A percentile compares a stretch with the other conserved stretches of the same genome.
Conservation (phyloP, 371 early-diverging fungal species). For the Conidiobolus incongruus region DNA sequence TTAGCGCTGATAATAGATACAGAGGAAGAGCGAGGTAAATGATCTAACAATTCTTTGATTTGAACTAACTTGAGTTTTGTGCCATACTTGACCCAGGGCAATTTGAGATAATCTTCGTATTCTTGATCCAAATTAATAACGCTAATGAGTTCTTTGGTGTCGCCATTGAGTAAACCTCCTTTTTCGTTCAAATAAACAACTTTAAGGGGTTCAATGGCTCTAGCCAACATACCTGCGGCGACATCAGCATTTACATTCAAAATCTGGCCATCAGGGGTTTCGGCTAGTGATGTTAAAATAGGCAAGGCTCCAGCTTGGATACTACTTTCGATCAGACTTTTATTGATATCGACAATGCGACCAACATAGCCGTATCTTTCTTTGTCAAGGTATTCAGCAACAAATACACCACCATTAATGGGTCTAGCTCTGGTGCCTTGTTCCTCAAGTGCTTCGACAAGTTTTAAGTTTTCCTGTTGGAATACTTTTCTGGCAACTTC, state of each 20-base stretch:
- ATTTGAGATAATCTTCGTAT: constrained; percentile 39
- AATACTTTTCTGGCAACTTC: constrained; percentile 81
- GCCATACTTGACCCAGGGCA: constrained; percentile 91
- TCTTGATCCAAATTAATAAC: constrained; percentile 91
- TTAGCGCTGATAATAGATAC: constrained; percentile 92
- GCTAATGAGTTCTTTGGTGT: constrained; percentile 78
- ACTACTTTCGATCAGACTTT: constrained; percentile 69
- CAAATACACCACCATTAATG: constrained; percentile 82
- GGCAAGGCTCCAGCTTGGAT: constrained; percentile 86
- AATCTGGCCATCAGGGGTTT: constrained; percentile 86
- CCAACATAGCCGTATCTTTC: constrained; percentile 86
- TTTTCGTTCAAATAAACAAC: constrained; percentile 90
- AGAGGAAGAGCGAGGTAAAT: constrained; percentile 81
- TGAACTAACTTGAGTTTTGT: constrained; percentile 87
- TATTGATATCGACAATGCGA: constrained; percentile 68
- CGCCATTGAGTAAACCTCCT: constrained; percentile 81
- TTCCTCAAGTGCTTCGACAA: constrained; percentile 86
- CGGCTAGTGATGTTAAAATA: constrained; percentile 86
- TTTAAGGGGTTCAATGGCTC: constrained; percentile 87
- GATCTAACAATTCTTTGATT: constrained; percentile 84
- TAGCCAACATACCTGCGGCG: constrained; percentile 87
- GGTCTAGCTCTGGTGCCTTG: constrained; percentile 87
- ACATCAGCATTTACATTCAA: constrained; percentile 95
- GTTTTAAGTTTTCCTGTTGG: constrained; percentile 76
- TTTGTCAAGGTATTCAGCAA: constrained; percentile 79